Evolutionary conservation across 441 rosid genomes (phyloP).

Genomic region (Sinapis alba): DNA sequence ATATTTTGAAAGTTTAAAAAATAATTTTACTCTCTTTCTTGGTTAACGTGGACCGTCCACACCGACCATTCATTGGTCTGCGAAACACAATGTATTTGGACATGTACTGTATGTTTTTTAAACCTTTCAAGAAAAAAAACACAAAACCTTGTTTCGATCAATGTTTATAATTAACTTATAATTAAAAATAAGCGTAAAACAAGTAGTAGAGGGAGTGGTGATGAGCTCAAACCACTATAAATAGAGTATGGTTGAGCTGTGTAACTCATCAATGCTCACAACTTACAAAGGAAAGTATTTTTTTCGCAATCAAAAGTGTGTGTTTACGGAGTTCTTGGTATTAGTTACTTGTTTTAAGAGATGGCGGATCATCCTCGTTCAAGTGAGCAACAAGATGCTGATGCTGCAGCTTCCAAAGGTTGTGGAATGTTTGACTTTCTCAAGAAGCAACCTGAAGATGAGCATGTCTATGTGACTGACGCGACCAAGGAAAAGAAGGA

Average conservation of each 20-base stretch:
- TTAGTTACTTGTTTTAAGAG: neutral
- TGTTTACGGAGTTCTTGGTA: neutral
- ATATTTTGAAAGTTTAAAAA: neutral
- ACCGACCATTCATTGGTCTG: slow-evolving; percentile 36
- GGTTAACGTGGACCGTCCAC: slow-evolving; percentile 35
- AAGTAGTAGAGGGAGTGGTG: neutral
- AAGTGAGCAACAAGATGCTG: slow-evolving; percentile 32
- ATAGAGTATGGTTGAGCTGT: slow-evolving; percentile 13
- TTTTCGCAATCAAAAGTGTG: slow-evolving; percentile 6
- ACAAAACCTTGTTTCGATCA: slow-evolving; percentile 8
- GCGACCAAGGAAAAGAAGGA: slow-evolving; percentile 20
- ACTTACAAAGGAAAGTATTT: slow-evolving; percentile 37
- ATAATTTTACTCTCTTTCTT: slow-evolving; percentile 2
- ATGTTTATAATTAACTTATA: slow-evolving; percentile 17
- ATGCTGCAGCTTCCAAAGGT: slow-evolving; percentile 39
- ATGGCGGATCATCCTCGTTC: slow-evolving; percentile 47
- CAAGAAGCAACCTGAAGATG: slow-evolving; percentile 45
- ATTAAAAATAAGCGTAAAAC: slow-evolving; percentile 2
- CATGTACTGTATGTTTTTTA: slow-evolving; percentile 18
- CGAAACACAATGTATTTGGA: slow-evolving; percentile 12
- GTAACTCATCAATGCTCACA: slow-evolving; percentile 31
- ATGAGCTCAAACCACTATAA: slow-evolving; percentile 23
- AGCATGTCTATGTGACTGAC: slow-evolving; percentile 26
- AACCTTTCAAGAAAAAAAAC: neutral
- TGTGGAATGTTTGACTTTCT: slow-evolving; percentile 50